These are phyloP conservation scores for Fragilaria crotonensis DNA, from an alignment of 108 stramenopile species.

Conservation along the genomic window DNA sequence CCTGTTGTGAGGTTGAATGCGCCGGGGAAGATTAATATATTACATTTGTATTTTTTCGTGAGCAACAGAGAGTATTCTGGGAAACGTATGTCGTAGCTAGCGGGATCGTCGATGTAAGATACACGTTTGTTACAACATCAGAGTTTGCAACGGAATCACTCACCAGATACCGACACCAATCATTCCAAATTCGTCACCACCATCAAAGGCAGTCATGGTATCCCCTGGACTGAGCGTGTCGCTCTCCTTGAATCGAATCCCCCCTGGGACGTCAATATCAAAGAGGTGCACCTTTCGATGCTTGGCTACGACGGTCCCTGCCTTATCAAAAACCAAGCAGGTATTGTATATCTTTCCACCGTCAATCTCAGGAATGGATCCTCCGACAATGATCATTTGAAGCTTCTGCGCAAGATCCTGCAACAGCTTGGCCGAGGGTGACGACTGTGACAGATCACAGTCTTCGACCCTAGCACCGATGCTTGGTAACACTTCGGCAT, in stretches of 20 bases:
- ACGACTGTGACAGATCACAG: conserved; percentile 1
- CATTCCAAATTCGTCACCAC: conserved; percentile 58
- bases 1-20: conserved; percentile 99
- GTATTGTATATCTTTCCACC: conserved; percentile 88
- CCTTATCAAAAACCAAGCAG: conserved; percentile 66
- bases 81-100: conserved; percentile 96
- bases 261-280: conserved; percentile 98
- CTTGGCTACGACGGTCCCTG: conserved; percentile 78
- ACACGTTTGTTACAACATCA: background rate
- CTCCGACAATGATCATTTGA: conserved; percentile 90
- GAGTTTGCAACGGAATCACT: background rate
- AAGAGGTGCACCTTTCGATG: conserved; percentile 97
- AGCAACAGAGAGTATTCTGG: conserved; percentile 93
- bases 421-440: conserved; percentile 44
- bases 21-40: conserved; percentile 88
- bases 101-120: background rate
- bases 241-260: conserved; percentile 93
- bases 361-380: conserved; percentile 88
- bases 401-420: conserved; percentile 54
- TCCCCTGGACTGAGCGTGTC: conserved; percentile 87
- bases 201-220: conserved; percentile 61
- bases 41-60: conserved; percentile 62
- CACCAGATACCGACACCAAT: conserved; percentile 96
- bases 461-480: conserved; percentile 27
- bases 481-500: conserved; percentile 89